These are phyloP conservation scores for Torulaspora indica DNA, from an alignment of 805 yeast genomes.

Conservation along the genomic window DNA sequence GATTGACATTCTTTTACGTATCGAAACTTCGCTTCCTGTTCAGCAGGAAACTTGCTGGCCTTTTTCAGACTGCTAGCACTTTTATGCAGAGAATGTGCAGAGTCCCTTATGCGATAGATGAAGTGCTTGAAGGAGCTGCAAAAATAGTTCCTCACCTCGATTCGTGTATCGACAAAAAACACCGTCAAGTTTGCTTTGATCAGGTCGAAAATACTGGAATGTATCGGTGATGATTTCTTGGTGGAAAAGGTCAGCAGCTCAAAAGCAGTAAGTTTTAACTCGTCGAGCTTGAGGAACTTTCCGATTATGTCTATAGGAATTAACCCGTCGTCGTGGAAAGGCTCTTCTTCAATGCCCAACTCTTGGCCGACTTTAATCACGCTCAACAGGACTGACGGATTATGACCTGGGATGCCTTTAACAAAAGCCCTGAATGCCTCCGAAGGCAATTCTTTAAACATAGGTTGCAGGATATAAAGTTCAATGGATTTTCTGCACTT, in stretches of 20 bases:
- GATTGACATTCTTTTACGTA: slow-evolving; percentile 34
- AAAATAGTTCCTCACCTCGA: slow-evolving; percentile 65
- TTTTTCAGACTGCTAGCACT: slow-evolving; percentile 43
- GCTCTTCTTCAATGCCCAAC: slow-evolving; percentile 48
- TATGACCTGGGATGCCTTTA: slow-evolving; percentile 14
- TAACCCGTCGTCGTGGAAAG: slow-evolving; percentile 39
- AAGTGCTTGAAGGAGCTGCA: slow-evolving; percentile 58
- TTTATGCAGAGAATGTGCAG: slow-evolving; percentile 54
- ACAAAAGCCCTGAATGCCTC: slow-evolving; percentile 40
- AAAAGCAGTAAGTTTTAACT: slow-evolving; percentile 49
- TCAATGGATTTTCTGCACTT: slow-evolving; percentile 46
- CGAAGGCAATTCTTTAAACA: slow-evolving; percentile 50
- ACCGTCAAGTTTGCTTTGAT: slow-evolving; percentile 44
- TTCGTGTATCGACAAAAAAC: slow-evolving; percentile 58
- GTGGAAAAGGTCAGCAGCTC: slow-evolving; percentile 58
- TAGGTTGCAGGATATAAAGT: slow-evolving; percentile 55
- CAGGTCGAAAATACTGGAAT: slow-evolving; percentile 41
- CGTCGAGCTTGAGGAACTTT: slow-evolving; percentile 44
- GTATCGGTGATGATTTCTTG: slow-evolving; percentile 56
- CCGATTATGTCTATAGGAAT: slow-evolving; percentile 36
- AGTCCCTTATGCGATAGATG: slow-evolving; percentile 61
- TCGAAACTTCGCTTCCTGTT: slow-evolving; percentile 33
- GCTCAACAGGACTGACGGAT: slow-evolving; percentile 44
- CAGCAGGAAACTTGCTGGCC: slow-evolving; percentile 38
- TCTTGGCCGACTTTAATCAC: slow-evolving; percentile 63